These are phyloP conservation scores for Aspergillus felis DNA, from an alignment of 2,329 filamentous ascomycete genomes.

Conservation along the genomic window DNA sequence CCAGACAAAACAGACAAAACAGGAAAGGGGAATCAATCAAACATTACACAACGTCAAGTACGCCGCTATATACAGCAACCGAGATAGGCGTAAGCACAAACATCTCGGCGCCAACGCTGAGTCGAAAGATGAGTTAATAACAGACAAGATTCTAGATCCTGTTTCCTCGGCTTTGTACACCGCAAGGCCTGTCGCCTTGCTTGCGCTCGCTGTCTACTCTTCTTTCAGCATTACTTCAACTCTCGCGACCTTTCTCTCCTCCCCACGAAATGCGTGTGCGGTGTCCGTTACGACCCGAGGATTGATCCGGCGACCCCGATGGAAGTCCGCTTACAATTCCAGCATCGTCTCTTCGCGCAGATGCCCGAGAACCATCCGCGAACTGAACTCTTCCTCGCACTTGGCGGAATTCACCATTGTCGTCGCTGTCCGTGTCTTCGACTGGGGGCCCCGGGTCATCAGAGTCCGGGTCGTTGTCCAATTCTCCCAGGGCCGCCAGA, in stretches of 20 bases:
- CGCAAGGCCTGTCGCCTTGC: neutral
- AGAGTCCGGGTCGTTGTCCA: constrained; percentile 24
- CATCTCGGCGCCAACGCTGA: neutral
- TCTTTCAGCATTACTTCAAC: neutral
- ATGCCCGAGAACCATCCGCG: constrained; percentile 28
- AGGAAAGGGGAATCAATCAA: neutral
- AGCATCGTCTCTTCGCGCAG: constrained; percentile 17
- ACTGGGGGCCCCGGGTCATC: constrained; percentile 17
- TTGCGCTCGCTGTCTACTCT: neutral
- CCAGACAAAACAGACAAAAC: neutral
- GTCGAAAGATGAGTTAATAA: neutral
- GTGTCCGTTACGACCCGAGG: constrained; percentile 10
- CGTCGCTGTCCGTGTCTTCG: constrained; percentile 23
- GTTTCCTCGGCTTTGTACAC: neutral
- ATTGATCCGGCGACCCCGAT: constrained; percentile 11
- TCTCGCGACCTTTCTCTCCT: constrained; percentile 35
- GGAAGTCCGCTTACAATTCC: constrained; percentile 7
- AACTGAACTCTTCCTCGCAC: constrained; percentile 29
- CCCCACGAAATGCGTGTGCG: constrained; percentile 40
- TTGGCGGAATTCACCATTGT: constrained; percentile 16
- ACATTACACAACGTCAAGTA: neutral
- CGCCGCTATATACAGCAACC: neutral
- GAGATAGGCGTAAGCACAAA: neutral
- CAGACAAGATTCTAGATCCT: neutral
- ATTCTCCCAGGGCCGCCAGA: constrained; percentile 41